Evolutionary conservation across 2,329 filamentous ascomycete genomes (phyloP), one percentile per base, ranked within the genome.

Genomic region (Canariomyces notabilis): DNA sequence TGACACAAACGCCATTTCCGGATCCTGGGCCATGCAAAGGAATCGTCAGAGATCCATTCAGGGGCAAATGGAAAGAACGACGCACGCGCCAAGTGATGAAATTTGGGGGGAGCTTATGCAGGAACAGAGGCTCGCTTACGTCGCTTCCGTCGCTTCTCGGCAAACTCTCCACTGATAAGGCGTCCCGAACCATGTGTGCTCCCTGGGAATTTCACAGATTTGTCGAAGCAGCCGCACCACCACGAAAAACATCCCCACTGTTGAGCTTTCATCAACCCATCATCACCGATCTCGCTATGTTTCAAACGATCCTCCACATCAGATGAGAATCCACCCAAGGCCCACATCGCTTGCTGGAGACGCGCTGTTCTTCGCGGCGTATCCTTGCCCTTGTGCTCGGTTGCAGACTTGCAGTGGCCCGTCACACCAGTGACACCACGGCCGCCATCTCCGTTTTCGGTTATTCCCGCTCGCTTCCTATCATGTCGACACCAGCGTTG

Each of bases 231-330:
- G 48, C 42, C 42, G 50, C 50, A 47, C 46, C 44, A 49, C 46
- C 42, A 44, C 41, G 32, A 31, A 21, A 38, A 44, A 16, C 23
- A 6, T 34, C 51, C 49, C 47, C 49, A 37, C 42, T 46, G n/a
- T n/a, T n/a, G n/a, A n/a, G 26, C 26, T 29, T 51, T 46, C 40
- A 40, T 46, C 40, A 40, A 44, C 51, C 38, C 51, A 54, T 52
- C 42, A 36, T 40, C 43, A 51, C 46, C 48, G 14, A n/a, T n/a
- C 23, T 52, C 41, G 19, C 40, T 43, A n/a, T 51, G 54, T 56
- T 56, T 56, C 51, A 56, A 41, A 49, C 48, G 47, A 36, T 36
- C 39, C 38, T 18, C 33, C 15, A 29, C 40, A 43, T 40, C 44
- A 34, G 37, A 38, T 42, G 43, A 33, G 39, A 32, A 26, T 14